A percentile compares a stretch with the other conserved stretches of the same genome.
Conservation (phyloP, 148 eudicot species). For the Chenopodium berlandieri region DNA sequence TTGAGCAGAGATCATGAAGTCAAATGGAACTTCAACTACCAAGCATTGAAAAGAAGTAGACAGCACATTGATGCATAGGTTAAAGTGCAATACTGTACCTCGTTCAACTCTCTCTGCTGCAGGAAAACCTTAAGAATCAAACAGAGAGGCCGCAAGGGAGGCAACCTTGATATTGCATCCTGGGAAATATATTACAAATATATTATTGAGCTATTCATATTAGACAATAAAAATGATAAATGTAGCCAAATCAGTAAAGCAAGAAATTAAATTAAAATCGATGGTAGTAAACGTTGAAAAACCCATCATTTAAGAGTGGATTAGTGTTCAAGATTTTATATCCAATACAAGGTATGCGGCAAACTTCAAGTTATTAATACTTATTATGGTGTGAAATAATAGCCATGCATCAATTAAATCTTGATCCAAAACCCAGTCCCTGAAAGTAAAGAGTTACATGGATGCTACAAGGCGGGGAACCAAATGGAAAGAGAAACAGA, state of each 20-base stretch:
- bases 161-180: slow-evolving; percentile 78
- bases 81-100: slow-evolving; percentile 40
- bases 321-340: neutral
- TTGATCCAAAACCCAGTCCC: neutral
- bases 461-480: neutral
- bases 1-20: neutral
- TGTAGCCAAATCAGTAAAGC: neutral
- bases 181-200: slow-evolving; percentile 26
- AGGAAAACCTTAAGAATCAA: slow-evolving; percentile 89
- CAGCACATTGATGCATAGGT: neutral
- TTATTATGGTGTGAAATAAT: neutral
- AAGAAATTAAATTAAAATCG: neutral
- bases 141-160: slow-evolving; percentile 89
- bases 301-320: neutral
- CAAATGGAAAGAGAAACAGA: neutral
- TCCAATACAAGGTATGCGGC: neutral
- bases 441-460: neutral
- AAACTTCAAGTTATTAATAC: neutral
- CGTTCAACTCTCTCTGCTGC: slow-evolving; percentile 94
- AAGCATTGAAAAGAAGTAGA: slow-evolving; percentile 1
- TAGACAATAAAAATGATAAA: neutral
- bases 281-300: neutral
- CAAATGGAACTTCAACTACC: neutral
- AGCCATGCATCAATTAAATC: neutral
- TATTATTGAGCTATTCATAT: neutral